These are phyloP conservation scores for Euphorbia tirucalli DNA, from an alignment of 345 rosid genomes.

Conservation along the genomic window DNA sequence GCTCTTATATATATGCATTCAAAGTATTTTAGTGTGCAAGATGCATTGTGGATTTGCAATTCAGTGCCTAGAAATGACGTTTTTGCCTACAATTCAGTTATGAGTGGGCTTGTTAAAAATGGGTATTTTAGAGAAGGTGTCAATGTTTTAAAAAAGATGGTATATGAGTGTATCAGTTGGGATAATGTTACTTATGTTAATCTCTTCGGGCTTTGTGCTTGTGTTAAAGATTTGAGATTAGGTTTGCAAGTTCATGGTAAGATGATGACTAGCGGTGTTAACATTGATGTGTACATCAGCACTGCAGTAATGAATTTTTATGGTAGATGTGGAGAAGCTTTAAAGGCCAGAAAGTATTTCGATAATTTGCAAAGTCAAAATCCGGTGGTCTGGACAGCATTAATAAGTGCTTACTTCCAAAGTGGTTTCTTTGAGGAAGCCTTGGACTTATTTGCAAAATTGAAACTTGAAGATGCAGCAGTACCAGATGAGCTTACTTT, in stretches of 20 bases:
- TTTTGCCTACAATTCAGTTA: slow-evolving; percentile 49
- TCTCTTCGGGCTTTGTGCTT: slow-evolving; percentile 51
- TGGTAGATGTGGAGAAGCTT: slow-evolving; percentile 60
- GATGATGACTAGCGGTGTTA: slow-evolving; percentile 37
- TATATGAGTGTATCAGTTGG: slow-evolving; percentile 38
- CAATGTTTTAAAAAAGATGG: slow-evolving; percentile 48
- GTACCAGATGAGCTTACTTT: slow-evolving; percentile 76
- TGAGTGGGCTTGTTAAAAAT: slow-evolving; percentile 54
- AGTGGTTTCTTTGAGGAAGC: slow-evolving; percentile 68
- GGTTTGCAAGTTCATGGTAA: slow-evolving; percentile 59
- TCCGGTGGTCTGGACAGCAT: slow-evolving; percentile 62
- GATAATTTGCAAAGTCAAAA: slow-evolving; percentile 36
- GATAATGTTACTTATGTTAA: slow-evolving; percentile 52
- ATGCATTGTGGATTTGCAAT: slow-evolving; percentile 42
- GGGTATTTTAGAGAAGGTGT: slow-evolving; percentile 50
- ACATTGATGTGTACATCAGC: slow-evolving; percentile 34
- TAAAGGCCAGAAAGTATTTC: slow-evolving; percentile 51
- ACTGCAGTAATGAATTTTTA: slow-evolving; percentile 73
- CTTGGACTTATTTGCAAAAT: slow-evolving; percentile 47
- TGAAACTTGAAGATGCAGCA: slow-evolving; percentile 36
- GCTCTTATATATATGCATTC: slow-evolving; percentile 57
- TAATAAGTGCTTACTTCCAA: slow-evolving; percentile 67
- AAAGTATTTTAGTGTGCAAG: slow-evolving; percentile 38
- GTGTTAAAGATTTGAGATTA: slow-evolving; percentile 47
- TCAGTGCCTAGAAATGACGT: slow-evolving; percentile 44